Evolutionary conservation across 345 rosid genomes (phyloP), one percentile per base, ranked within the genome.

Genomic region (Alliaria petiolata): DNA sequence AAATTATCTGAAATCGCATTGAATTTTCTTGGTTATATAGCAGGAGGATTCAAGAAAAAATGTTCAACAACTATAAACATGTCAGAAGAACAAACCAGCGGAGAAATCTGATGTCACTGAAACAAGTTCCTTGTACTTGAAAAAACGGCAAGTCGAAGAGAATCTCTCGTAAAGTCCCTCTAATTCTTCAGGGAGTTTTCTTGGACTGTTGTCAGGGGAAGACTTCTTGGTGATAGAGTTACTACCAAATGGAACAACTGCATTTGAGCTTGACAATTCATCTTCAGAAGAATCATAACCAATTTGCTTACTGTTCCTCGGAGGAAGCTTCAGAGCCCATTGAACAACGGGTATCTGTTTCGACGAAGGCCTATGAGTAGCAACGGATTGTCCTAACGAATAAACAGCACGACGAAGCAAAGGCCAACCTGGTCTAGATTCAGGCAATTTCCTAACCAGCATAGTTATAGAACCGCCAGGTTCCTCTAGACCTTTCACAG

Each of bases 381-480:
- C 19, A 35, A 77, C 67, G 13, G 81, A 69, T 50, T 67, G 72
- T 51, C 55, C 46, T 36, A 86, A 74, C 0, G 82, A 35, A 35
- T 71, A 67, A 52, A 62, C 49, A 25, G 87, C 70, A 52, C 77
- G 87, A 36, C 87, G 83, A 65, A 84, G 95, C 67, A 89, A 76
- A 36, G 99, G 93, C 99, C 99, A 89, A 40, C 99, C 93, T 15
- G 97, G 92, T 59, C 77, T 85, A 57, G 67, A 43, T 65, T 83
- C 89, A 67, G 96, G 87, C 72, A 82, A 62, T 66, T 82, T 79
- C 71, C 61, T 79, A 16, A 80, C 74, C 73, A 82, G 64, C 71
- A 45, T 47, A 49, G 91, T 77, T 26, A 70, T 30, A n/a, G 88
- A 81, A 67, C 80, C 62, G 0, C 78, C 46, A 43, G 87, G 35